These are phyloP conservation scores for Penicillium coprophilum DNA, from an alignment of 495 filamentous ascomycete species.

Conservation along the genomic window DNA sequence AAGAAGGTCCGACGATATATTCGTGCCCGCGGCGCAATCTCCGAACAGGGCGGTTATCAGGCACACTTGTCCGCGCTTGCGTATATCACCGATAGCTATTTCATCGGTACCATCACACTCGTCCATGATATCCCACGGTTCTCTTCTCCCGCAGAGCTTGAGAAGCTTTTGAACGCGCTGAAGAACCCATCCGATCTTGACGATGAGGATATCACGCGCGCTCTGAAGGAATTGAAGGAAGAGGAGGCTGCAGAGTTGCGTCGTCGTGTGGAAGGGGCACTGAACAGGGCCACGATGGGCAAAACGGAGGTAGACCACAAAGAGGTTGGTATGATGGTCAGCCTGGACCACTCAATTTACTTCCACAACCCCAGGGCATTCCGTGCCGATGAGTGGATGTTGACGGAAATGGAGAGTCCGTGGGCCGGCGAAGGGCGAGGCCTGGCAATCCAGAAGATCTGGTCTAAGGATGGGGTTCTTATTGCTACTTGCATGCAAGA, in stretches of 20 bases:
- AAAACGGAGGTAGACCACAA: constrained; percentile 28
- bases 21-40: constrained; percentile 71
- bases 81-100: constrained; percentile 88
- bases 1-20: constrained; percentile 78
- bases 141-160: constrained; percentile 40
- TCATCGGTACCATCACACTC: constrained; percentile 82
- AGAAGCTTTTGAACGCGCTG: constrained; percentile 39
- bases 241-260: constrained; percentile 44
- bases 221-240: constrained; percentile 44
- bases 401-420: constrained; percentile 87
- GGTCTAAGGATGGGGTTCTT: constrained; percentile 74
- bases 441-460: constrained; percentile 84
- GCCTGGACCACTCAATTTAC: constrained; percentile 89
- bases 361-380: constrained; percentile 84
- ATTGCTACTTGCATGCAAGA: constrained; percentile 63
- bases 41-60: constrained; percentile 65
- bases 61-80: constrained; percentile 85
- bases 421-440: constrained; percentile 91
- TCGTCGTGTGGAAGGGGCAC: constrained; percentile 37
- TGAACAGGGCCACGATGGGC: constrained; percentile 27
- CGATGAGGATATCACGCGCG: constrained; percentile 42
- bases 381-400: constrained; percentile 90
- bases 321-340: constrained; percentile 91
- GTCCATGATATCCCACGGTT: constrained; percentile 74
- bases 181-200: constrained; percentile 50